phyloP scores from a whole-genome alignment of 495 filamentous ascomycete genomes.

The Podospora bellae-mahoneyi region DNA sequence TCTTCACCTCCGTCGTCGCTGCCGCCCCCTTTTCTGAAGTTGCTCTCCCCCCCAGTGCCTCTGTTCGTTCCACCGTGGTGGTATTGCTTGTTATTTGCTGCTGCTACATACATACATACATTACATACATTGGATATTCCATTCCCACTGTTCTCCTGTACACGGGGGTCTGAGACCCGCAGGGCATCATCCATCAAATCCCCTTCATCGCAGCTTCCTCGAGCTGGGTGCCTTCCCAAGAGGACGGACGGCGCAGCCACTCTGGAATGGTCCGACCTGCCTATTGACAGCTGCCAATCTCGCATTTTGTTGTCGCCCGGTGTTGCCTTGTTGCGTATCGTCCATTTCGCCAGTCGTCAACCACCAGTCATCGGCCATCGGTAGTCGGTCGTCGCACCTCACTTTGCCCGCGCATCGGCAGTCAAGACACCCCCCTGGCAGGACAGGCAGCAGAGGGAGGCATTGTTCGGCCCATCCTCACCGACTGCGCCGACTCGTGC shows the following conservation, averaged over 20 bases:
- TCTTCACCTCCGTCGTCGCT: background rate
- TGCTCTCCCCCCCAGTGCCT: background rate
- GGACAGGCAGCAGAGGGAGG: background rate
- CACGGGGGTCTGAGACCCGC: conserved; percentile 8
- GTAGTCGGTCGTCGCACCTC: conserved; percentile 1
- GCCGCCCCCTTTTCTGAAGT: background rate
- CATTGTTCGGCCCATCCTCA: conserved; percentile 6
- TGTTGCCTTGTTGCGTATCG: background rate
- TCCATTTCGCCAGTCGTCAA: background rate
- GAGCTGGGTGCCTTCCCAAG: background rate
- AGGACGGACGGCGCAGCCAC: conserved; percentile 1
- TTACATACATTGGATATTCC: background rate
- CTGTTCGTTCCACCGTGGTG: background rate
- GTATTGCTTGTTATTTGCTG: background rate
- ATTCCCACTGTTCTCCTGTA: background rate
- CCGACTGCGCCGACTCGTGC: conserved; percentile 11
- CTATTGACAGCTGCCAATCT: conserved; percentile 3
- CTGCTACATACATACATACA: too few relatives aligned
- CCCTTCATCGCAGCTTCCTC: background rate
- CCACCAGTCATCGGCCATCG: background rate
- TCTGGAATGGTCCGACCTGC: background rate
- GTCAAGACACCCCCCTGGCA: background rate
- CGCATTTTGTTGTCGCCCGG: background rate
- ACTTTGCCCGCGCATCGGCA: background rate
- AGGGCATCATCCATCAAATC: background rate